Percentiles rank a stretch among this genome's conserved stretches.
phyloP scores from a whole-genome alignment of 1,139 yeast genomes.

The Suhomyces panamericanus region DNA sequence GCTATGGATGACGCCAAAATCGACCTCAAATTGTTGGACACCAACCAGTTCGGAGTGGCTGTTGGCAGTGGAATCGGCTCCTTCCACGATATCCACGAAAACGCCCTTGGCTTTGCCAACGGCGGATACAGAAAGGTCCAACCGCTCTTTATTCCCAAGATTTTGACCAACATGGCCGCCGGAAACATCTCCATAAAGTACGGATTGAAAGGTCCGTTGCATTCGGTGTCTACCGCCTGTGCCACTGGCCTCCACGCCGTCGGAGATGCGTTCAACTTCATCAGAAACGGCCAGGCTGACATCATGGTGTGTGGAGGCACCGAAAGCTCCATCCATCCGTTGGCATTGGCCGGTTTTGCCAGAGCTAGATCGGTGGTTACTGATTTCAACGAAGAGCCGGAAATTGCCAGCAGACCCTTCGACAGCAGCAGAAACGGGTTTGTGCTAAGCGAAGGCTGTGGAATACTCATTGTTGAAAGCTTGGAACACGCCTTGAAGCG shows the following conservation, averaged over 20 bases:
- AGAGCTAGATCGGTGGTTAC: conserved; percentile 82
- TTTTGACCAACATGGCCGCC: conserved; percentile 91
- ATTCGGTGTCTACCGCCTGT: conserved; percentile 91
- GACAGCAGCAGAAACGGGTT: conserved; percentile 80
- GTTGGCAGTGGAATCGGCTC: conserved; percentile 96
- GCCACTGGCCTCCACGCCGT: conserved; percentile 94
- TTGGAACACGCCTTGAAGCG: conserved; percentile 72
- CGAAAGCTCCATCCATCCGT: conserved; percentile 84
- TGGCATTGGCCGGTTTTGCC: conserved; percentile 88
- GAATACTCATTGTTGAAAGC: conserved; percentile 73
- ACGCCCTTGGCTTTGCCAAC: conserved; percentile 49
- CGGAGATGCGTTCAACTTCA: conserved; percentile 88
- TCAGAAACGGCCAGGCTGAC: conserved; percentile 76
- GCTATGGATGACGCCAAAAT: conserved; percentile 69
- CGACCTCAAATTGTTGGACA: conserved; percentile 6
- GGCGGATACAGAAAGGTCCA: conserved; percentile 72
- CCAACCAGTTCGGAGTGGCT: conserved; percentile 58
- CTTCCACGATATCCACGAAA: conserved; percentile 68
- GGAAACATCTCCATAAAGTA: conserved; percentile 84
- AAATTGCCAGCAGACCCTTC: conserved; percentile 80
- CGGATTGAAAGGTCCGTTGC: conserved; percentile 81
- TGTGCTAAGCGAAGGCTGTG: conserved; percentile 93
- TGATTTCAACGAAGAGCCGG: conserved; percentile 59
- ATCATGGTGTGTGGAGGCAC: conserved; percentile 93
- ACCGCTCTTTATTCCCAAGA: conserved; percentile 82